phyloP scores from a whole-genome alignment of 768 basidiomycete species.

The Tubosaeta sp. region DNA sequence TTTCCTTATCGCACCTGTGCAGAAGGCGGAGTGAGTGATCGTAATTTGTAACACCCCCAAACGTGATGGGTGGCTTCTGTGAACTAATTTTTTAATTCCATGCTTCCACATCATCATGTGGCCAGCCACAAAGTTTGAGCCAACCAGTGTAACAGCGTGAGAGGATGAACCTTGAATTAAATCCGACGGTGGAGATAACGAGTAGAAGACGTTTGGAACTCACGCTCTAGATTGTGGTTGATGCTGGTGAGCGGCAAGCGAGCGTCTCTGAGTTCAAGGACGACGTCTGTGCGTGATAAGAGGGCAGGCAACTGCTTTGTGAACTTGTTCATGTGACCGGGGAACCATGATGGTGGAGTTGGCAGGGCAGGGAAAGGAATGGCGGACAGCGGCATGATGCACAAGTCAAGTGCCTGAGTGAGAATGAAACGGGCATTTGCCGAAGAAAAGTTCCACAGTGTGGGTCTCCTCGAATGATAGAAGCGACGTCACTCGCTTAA shows the following conservation, averaged over 20 bases:
- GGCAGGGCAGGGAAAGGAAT: conserved; percentile 51
- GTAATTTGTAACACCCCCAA: conserved; percentile 1
- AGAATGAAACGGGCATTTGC: background rate
- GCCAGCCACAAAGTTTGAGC: conserved; percentile 9
- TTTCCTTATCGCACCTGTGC: conserved; percentile 56
- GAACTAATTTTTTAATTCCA: conserved; percentile 9
- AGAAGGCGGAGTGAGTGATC: conserved; percentile 17
- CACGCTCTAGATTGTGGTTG: conserved; percentile 85
- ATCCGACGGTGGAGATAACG: conserved; percentile 2
- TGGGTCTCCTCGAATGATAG: background rate
- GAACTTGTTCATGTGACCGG: conserved; percentile 93
- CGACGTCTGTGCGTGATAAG: conserved; percentile 80
- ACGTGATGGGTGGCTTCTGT: conserved; percentile 7
- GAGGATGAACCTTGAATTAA: conserved; percentile 9
- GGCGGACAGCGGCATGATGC: conserved; percentile 29
- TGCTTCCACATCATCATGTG: conserved; percentile 11
- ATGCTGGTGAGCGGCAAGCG: conserved; percentile 91
- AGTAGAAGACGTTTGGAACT: conserved; percentile 15
- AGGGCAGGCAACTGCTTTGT: conserved; percentile 69
- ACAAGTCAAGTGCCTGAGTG: background rate
- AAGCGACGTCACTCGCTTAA: background rate
- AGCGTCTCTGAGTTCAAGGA: conserved; percentile 92
- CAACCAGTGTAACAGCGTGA: conserved; percentile 19
- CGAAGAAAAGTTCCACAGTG: conserved; percentile 5
- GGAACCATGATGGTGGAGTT: conserved; percentile 87